Evolutionary conservation across 306 rosid species (phyloP), one percentile per base, ranked within the genome.

Genomic region (Hylodesmum podocarpum): DNA sequence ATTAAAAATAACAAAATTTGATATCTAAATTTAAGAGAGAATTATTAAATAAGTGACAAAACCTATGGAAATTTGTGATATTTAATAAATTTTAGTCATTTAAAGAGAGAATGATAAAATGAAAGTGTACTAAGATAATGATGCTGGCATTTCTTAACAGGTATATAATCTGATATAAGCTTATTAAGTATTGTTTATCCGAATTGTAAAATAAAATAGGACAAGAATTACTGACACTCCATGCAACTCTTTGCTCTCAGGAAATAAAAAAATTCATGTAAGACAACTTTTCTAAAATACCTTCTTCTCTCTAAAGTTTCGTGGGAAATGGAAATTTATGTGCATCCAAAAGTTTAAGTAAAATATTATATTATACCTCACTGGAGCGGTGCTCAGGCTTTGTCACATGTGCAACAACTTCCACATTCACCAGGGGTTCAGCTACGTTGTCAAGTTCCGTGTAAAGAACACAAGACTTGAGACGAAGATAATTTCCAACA

Each of bases 331-430:
- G 46, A 27, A 51, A 39, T 43, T 62, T 28, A 15, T 3, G 36
- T 53, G 70, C 29, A 27, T 41, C 7, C 6, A 43, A 28, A 77
- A 76, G 9, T 29, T 62, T 2, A 51, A 33, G 25, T 25, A 46
- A 13, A 50, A 54, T 29, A 51, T 2, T 59, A 59, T 15, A n/a
- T 16, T 62, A 29, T 62, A 93, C 97, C 96, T 93, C 97, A 66
- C 91, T 90, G 72, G 92, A 80, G 69, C 96, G 86, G 46, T 83
- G 81, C 89, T 93, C 94, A 33, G 97, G 97, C 84, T 85, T 87
- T 31, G 93, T 90, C 70, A 93, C 97, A 39, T 93, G 97, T 55
- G 96, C 97, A 73, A 86, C 71, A 72, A 90, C 96, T 85, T 93
- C 97, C 75, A 89, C 89, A 59, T 93, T 90, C 78, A 93, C 87